Evolutionary conservation across 2,329 filamentous ascomycete species (phyloP).

Genomic region (Immersiporthe knoxdaviesiana): DNA sequence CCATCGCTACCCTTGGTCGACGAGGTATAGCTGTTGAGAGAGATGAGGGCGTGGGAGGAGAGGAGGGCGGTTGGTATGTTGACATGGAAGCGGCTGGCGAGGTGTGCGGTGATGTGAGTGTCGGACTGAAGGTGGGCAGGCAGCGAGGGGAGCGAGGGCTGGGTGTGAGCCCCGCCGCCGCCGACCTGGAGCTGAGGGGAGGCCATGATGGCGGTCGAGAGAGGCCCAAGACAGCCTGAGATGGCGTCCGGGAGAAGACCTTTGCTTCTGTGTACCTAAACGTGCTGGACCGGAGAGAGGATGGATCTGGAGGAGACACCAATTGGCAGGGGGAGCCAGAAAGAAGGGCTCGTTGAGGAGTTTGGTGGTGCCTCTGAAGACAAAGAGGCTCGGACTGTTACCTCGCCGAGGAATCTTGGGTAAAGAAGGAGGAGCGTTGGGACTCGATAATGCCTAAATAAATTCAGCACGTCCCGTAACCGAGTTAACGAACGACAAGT

Average conservation of each 20-base stretch:
- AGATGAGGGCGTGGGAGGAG: slow-evolving; percentile 88
- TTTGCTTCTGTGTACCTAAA: neutral
- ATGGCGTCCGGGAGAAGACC: slow-evolving; percentile 31
- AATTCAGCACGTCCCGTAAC: neutral
- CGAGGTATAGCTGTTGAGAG: slow-evolving; percentile 92
- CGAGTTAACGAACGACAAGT: neutral
- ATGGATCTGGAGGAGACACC: slow-evolving; percentile 8
- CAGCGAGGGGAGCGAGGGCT: slow-evolving; percentile 85
- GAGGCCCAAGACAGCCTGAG: slow-evolving; percentile 33
- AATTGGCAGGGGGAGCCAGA: slow-evolving; percentile 1
- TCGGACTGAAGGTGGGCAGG: slow-evolving; percentile 74
- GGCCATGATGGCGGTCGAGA: slow-evolving; percentile 56
- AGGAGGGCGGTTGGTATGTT: slow-evolving; percentile 84
- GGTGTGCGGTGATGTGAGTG: slow-evolving; percentile 75
- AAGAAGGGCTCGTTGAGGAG: neutral
- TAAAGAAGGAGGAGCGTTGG: neutral
- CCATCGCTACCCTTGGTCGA: slow-evolving; percentile 89
- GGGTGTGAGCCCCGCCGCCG: slow-evolving; percentile 65
- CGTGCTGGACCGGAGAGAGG: neutral
- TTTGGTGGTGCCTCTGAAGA: neutral
- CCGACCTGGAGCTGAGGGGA: slow-evolving; percentile 56
- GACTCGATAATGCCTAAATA: neutral
- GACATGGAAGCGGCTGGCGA: slow-evolving; percentile 90
- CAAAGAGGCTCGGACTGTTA: neutral
- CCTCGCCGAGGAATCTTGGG: neutral